Conservation (phyloP, 352 stramenopile genomes). For the Blastocystis sp. region DNA sequence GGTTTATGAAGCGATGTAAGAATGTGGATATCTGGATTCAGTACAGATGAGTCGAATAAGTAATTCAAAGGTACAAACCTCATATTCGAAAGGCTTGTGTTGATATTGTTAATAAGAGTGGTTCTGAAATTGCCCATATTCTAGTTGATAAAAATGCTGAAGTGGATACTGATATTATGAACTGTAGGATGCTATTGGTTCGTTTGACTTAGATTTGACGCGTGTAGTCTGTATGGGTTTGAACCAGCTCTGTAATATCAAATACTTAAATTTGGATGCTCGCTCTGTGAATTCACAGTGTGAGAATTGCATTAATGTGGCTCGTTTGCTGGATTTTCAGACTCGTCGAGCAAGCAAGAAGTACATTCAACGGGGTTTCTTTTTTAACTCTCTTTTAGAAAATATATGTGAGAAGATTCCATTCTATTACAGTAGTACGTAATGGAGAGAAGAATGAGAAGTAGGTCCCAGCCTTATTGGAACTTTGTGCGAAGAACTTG, state of each 20-base stretch:
- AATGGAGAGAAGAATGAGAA: neutral
- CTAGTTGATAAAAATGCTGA: constrained; percentile 57
- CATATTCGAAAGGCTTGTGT: constrained; percentile 51
- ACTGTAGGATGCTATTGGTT: neutral
- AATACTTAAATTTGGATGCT: constrained; percentile 53
- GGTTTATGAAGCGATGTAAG: constrained; percentile 46
- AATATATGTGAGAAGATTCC: constrained; percentile 50
- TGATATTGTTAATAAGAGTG: constrained; percentile 25
- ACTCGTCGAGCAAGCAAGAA: constrained; percentile 43
- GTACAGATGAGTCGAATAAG: neutral
- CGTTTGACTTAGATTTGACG: constrained; percentile 10
- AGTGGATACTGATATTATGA: constrained; percentile 62
- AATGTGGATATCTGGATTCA: constrained; percentile 41
- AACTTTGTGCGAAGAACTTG: constrained; percentile 32
- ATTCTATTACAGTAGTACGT: constrained; percentile 34
- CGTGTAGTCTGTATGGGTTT: constrained; percentile 61
- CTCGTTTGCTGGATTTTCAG: constrained; percentile 45
- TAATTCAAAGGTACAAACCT: constrained; percentile 50
- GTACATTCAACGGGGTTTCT: constrained; percentile 42
- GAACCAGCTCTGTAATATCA: constrained; percentile 47
- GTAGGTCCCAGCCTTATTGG: constrained; percentile 50
- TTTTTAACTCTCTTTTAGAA: constrained; percentile 48
- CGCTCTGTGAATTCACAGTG: constrained; percentile 35
- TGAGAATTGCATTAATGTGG: constrained; percentile 52
- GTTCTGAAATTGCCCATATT: constrained; percentile 47